These are phyloP conservation scores for Morella rubra DNA, from an alignment of 306 rosid genomes.

Conservation along the genomic window DNA sequence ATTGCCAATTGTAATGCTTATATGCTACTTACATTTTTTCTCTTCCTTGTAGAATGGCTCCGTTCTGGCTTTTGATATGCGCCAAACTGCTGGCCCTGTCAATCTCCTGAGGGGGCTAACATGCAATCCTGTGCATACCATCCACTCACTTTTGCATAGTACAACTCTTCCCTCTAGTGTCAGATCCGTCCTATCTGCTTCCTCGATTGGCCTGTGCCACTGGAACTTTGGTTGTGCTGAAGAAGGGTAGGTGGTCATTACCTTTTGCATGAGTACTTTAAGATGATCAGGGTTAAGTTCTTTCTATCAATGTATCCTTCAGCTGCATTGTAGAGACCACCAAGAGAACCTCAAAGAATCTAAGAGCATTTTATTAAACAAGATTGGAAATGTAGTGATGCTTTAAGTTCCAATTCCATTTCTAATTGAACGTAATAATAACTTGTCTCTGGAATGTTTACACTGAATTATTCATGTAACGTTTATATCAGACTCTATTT, in stretches of 20 bases:
- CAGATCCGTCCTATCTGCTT: constrained; percentile 69
- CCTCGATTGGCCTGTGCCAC: constrained; percentile 72
- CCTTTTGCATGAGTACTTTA: not conserved
- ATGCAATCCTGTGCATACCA: constrained; percentile 73
- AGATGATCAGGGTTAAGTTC: not conserved
- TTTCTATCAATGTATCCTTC: not conserved
- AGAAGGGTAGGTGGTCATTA: constrained; percentile 59
- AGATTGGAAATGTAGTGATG: not conserved
- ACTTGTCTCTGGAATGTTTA: too few species aligned
- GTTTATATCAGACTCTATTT: not conserved
- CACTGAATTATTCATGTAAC: not conserved
- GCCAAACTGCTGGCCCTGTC: constrained; percentile 75
- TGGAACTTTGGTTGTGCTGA: constrained; percentile 66
- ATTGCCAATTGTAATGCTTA: constrained; percentile 56
- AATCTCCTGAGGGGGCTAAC: constrained; percentile 57
- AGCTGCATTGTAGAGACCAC: not conserved
- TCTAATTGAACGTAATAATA: not conserved
- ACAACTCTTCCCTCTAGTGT: constrained; percentile 44
- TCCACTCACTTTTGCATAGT: constrained; percentile 58
- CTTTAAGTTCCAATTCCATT: not conserved
- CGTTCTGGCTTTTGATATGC: constrained; percentile 73
- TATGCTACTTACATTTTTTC: constrained; percentile 9
- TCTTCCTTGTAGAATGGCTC: constrained; percentile 83
- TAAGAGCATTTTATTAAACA: not conserved
- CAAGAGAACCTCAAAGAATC: not conserved